A percentile compares a stretch with the other conserved stretches of the same genome.
These are phyloP conservation scores for Lipomyces lipofer DNA, from an alignment of 805 yeast species.

Conservation along the genomic window DNA sequence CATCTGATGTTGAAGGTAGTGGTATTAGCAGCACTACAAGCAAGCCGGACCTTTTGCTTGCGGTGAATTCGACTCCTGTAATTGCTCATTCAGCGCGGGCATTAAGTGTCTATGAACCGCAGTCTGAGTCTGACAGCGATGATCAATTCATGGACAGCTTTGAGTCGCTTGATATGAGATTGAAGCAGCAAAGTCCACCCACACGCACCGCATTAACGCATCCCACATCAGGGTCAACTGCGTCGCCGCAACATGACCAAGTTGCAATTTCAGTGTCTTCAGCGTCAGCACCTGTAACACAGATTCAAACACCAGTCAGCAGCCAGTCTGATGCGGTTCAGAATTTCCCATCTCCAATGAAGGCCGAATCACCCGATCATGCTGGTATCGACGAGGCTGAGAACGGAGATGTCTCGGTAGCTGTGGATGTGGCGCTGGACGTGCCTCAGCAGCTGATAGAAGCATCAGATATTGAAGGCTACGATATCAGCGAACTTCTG, in stretches of 20 bases:
- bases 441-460: neutral
- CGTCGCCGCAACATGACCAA: no score
- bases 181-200: neutral
- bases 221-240: neutral
- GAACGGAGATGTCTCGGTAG: neutral
- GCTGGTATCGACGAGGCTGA: neutral
- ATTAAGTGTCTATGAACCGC: neutral
- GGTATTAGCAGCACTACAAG: neutral
- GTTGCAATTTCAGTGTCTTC: neutral
- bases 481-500: conserved; percentile 10
- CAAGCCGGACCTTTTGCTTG: neutral
- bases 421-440: neutral
- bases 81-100: neutral
- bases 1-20: conserved; percentile 7
- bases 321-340: neutral
- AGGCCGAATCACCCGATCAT: neutral
- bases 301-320: neutral
- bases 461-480: neutral
- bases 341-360: neutral
- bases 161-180: conserved; percentile 6
- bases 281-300: neutral
- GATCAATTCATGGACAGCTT: conserved; percentile 21
- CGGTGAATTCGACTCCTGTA: neutral
- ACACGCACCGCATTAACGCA: neutral
- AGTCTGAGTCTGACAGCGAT: conserved; percentile 11